Evolutionary conservation across 257 asterid genomes (phyloP).

Genomic region (Ocimum tenuiflorum): DNA sequence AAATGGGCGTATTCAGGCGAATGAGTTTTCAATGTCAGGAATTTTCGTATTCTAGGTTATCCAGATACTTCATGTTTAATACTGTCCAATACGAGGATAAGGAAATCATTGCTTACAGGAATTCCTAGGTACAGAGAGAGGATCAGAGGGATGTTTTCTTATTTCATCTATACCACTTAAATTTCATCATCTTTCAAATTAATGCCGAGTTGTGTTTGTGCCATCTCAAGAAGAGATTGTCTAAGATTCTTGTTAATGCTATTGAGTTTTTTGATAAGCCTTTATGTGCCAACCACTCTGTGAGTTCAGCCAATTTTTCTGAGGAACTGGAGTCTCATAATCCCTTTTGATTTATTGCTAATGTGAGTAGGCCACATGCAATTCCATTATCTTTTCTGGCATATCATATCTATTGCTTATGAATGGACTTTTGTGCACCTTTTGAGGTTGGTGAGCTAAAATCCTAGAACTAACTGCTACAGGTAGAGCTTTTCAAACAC

Average conservation of each 20-base stretch:
- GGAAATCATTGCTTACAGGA: background rate
- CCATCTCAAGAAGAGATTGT: background rate
- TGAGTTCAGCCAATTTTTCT: background rate
- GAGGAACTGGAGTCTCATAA: background rate
- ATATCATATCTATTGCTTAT: background rate
- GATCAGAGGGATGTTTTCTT: background rate
- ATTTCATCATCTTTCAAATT: background rate
- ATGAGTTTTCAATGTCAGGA: background rate
- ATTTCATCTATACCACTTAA: background rate
- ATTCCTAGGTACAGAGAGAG: background rate
- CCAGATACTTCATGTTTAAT: background rate
- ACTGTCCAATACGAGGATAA: background rate
- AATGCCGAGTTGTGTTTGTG: background rate
- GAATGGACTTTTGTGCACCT: background rate
- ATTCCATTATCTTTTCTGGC: background rate
- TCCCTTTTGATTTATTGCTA: background rate
- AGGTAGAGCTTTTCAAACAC: slow-evolving; percentile 85
- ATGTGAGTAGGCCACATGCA: background rate
- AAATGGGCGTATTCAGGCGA: background rate
- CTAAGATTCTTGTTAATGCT: background rate
- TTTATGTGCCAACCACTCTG: background rate
- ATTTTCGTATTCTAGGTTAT: background rate
- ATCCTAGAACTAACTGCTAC: background rate
- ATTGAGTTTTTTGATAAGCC: background rate
- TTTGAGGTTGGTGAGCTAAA: slow-evolving; percentile 1